These are phyloP conservation scores for Penicillium lividum DNA, from an alignment of 495 filamentous ascomycete genomes.

Conservation along the genomic window DNA sequence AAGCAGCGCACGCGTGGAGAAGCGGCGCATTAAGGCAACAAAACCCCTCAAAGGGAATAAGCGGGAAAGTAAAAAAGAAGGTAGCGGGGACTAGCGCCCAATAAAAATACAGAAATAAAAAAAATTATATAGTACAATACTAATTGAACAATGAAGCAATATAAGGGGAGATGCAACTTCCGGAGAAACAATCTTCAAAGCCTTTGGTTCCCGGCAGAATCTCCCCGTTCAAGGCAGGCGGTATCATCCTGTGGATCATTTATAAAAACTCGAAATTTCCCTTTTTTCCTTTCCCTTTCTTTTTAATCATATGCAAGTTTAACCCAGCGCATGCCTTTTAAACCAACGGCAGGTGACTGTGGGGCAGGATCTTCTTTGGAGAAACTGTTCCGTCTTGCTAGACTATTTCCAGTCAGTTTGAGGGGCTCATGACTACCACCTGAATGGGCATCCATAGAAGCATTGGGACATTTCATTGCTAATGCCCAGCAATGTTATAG, in stretches of 20 bases:
- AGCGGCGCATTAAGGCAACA: conserved; percentile 37
- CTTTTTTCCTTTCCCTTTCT: conserved; percentile 19
- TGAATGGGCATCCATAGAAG: conserved; percentile 54
- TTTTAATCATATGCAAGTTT: conserved; percentile 40
- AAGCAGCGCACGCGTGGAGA: conserved; percentile 42
- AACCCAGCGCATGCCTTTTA: conserved; percentile 33
- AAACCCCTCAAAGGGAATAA: conserved; percentile 20
- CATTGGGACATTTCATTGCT: conserved; percentile 29
- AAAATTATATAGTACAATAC: conserved; percentile 16
- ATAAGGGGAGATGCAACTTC: conserved; percentile 1
- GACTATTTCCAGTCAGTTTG: conserved; percentile 51
- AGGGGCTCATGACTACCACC: conserved; percentile 44
- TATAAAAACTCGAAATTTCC: not conserved
- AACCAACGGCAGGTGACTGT: conserved; percentile 32
- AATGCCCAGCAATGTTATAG: not conserved
- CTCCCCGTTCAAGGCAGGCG: not conserved
- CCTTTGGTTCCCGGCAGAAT: conserved; percentile 15
- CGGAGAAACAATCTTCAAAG: conserved; percentile 20
- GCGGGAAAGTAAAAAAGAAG: conserved; percentile 17
- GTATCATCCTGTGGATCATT: not conserved
- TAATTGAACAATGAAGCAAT: conserved; percentile 17
- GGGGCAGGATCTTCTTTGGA: conserved; percentile 22
- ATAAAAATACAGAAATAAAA: conserved; percentile 20
- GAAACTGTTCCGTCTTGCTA: conserved; percentile 35
- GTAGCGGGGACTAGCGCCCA: conserved; percentile 7